phyloP scores from a whole-genome alignment of 1,284 basidiomycete species.

The Cryptococcus deneoformans region DNA sequence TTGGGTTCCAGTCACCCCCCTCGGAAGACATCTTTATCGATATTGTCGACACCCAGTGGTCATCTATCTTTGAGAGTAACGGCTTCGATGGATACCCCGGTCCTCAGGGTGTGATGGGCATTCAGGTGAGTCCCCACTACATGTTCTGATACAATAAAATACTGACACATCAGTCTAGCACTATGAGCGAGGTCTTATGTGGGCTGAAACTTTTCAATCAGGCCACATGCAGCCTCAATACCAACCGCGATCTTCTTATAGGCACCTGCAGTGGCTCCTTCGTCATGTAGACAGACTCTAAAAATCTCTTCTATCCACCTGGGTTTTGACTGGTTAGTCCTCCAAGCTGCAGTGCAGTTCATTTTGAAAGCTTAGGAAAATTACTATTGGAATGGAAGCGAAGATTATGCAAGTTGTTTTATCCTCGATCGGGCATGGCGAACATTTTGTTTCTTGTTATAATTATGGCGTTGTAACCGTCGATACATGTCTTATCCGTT shows the following conservation, averaged over 20 bases:
- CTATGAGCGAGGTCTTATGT: conserved; percentile 26
- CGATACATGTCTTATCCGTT: no score
- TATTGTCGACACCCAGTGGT: conserved; percentile 5
- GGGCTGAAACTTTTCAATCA: conserved; percentile 14
- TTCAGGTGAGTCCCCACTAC: conserved; percentile 2
- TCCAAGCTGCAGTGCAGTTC: no score
- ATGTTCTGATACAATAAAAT: not conserved
- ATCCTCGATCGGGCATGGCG: no score
- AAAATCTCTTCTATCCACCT: no score
- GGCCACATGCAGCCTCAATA: conserved; percentile 24
- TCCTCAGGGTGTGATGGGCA: conserved; percentile 20
- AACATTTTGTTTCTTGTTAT: no score
- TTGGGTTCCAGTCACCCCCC: conserved; percentile 23
- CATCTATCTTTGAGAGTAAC: conserved; percentile 4
- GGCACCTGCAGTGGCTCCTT: conserved; percentile 21
- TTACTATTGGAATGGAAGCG: no score
- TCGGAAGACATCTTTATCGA: conserved; percentile 7
- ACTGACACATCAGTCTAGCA: conserved; percentile 5
- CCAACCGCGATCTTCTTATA: conserved; percentile 14
- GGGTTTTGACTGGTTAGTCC: no score
- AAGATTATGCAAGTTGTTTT: no score
- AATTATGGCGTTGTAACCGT: no score
- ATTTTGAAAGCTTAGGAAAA: no score
- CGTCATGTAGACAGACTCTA: conserved; percentile 13
- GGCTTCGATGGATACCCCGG: not conserved